A percentile compares a stretch with the other conserved stretches of the same genome.
phyloP scores from a whole-genome alignment of 2,329 filamentous ascomycete genomes.

The Diaporthe amygdali region DNA sequence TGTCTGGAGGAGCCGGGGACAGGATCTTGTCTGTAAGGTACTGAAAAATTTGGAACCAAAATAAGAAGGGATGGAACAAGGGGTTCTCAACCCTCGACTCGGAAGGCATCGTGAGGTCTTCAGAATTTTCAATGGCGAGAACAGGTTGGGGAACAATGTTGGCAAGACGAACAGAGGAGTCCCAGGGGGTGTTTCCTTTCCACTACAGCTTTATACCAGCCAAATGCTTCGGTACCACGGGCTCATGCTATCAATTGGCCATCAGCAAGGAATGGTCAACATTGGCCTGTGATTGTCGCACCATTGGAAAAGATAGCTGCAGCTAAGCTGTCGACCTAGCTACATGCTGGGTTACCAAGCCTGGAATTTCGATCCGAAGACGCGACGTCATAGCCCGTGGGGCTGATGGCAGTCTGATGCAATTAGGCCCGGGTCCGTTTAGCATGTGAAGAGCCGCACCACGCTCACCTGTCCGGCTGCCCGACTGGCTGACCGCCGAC shows the following conservation, averaged over 20 bases:
- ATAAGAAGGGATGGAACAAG: constrained; percentile 60
- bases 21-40: constrained; percentile 68
- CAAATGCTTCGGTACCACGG: neutral
- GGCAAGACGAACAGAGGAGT: neutral
- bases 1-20: constrained; percentile 71
- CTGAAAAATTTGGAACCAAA: constrained; percentile 70
- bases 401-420: neutral
- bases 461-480: neutral
- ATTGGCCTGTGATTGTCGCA: constrained; percentile 3
- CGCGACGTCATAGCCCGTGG: constrained; percentile 4
- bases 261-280: neutral
- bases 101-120: constrained; percentile 37
- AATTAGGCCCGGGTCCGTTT: neutral
- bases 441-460: constrained; percentile 10
- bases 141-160: neutral
- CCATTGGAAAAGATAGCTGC: neutral
- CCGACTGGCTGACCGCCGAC: neutral
- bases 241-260: neutral
- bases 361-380: constrained; percentile 12
- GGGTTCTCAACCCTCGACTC: constrained; percentile 42
- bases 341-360: neutral
- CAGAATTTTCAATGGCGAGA: neutral
- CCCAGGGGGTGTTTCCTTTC: neutral
- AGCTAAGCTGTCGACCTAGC: constrained; percentile 5
- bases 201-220: neutral